Evolutionary conservation across 2,329 filamentous ascomycete genomes (phyloP), one percentile per base, ranked within the genome.

Genomic region (Diaporthe destruens): DNA sequence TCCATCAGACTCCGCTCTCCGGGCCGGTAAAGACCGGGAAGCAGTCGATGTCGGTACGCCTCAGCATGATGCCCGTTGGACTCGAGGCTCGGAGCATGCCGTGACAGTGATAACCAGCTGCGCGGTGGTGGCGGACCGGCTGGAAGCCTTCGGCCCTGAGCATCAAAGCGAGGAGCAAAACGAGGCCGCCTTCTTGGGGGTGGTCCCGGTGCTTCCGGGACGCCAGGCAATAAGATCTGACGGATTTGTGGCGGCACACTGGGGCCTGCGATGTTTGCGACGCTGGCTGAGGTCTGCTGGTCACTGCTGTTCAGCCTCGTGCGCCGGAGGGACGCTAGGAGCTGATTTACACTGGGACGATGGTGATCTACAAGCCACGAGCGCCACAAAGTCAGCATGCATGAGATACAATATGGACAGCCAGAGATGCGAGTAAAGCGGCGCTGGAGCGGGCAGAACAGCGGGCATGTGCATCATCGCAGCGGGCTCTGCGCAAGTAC

Each of bases 211-310:
- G 87, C 86, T 77, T 90, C 88, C 72, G 88, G 88, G 71, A 90
- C 85, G 76, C 89, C 86, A 66, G 61, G 61, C 11, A 59, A 59
- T 67, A 92, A 86, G 73, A 91, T 86, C 73, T 87, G 84, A 73
- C 88, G 87, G 76, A 92, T 85, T 69, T 85, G 82, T 6, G 90
- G 89, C 69, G 89, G 90, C 2, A 92, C 84, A 73, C 87, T 90
- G n/a, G 87, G 88, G 42, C 74, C 76, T 49, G 78, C 76, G 54
- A 72, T 71, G 51, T 75, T 74, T 65, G 73, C 54, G 42, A 69
- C 71, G 76, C 69, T 29, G 74, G 75, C 11, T 75, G 74, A 63
- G 18, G 73, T 49, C 20, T 65, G 72, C 39, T 72, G 70, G 36
- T 47, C 71, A 61, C 72, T 72, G 70, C 71, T 66, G 72, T 76